Base-by-base conservation (phyloP, 768 basidiomycete species). In the Austroboletus eburneus region DNA sequence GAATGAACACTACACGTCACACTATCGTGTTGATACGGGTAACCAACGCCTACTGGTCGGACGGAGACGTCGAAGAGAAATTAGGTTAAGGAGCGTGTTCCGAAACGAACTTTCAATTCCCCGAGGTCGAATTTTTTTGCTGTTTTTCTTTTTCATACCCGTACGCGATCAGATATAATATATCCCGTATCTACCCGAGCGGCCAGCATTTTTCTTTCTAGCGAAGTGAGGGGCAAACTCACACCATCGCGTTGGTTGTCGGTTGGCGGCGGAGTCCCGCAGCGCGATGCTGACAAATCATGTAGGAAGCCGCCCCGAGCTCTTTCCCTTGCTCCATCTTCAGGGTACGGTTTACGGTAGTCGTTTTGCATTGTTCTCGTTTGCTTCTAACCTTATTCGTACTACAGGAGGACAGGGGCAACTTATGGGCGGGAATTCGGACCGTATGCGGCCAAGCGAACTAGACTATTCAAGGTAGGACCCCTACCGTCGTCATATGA, bases 181-280 rank as follows among this genome's bases (percentile, higher is more conserved):
- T 27, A 20, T 16, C 34, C n/a, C 25, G 43, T 25, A 10, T 21
- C 9, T 43, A 46, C 44, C 43, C 54, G 48, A 40, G 14, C 14
- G 18, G 24, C 29, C 20, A 20, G 24, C 52, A 14, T 24, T 24
- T 34, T 35, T 23, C 5, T 23, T 25, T 33, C 9, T 60, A 54
- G 59, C 58, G 51, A 52, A 46, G 46, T 58, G 59, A 45, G 59
- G 24, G 49, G 39, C 8, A 49, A 25, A 24, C 59, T 59, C 58
- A 52, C 30, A 30, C 13, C 34, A 42, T 42, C 46, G 40, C 43
- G 10, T 35, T 35, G 6, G 16, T 35, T 35, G n/a, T 35, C 34
- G 34, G 18, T 35, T 17, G 18, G 33, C 30, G 8, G 30, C 30
- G 30, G 30, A 32, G 30, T 4, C 9, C 30, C 30, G 30, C 13